A percentile compares a stretch with the other conserved stretches of the same genome.
Evolutionary conservation across 768 basidiomycete genomes (phyloP).

Genomic region (Phylloporus arenicola): DNA sequence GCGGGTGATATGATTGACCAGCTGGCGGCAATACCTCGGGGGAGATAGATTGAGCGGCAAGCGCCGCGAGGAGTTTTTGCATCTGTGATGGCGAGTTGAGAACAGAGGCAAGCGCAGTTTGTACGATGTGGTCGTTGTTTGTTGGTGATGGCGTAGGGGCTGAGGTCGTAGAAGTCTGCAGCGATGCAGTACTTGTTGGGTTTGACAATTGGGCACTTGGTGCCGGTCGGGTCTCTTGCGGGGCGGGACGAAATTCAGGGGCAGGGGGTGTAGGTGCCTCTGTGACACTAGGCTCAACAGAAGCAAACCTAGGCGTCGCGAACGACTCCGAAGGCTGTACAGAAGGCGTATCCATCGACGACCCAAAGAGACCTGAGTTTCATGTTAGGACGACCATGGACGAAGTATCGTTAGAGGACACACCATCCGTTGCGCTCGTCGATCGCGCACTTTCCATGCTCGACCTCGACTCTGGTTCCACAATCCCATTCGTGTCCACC

Average conservation of each 20-base stretch:
- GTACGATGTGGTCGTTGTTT: constrained; percentile 43
- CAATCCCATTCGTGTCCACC: constrained; percentile 32
- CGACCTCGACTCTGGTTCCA: constrained; percentile 37
- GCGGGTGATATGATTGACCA: constrained; percentile 14
- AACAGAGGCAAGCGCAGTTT: constrained; percentile 48
- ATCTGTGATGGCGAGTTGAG: constrained; percentile 48
- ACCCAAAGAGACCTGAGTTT: constrained; percentile 36
- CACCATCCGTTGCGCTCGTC: constrained; percentile 10
- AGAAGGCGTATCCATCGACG: constrained; percentile 43
- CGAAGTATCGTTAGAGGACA: background rate
- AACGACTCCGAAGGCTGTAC: constrained; percentile 33
- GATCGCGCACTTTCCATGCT: constrained; percentile 26
- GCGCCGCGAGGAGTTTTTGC: constrained; percentile 49
- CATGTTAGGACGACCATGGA: constrained; percentile 1
- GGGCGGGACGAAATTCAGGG: constrained; percentile 8
- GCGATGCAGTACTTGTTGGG: constrained; percentile 4
- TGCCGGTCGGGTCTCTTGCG: constrained; percentile 14
- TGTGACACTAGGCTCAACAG: constrained; percentile 19
- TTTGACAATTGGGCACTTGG: constrained; percentile 12
- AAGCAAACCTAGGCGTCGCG: constrained; percentile 23
- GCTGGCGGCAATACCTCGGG: constrained; percentile 19
- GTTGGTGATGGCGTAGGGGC: constrained; percentile 8
- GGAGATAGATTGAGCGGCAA: constrained; percentile 28
- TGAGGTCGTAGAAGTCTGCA: constrained; percentile 7
- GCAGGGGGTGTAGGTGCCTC: constrained; percentile 15